Evolutionary conservation across 768 basidiomycete genomes (phyloP), one percentile per base, ranked within the genome.

Genomic region (Amanita jacksonii): DNA sequence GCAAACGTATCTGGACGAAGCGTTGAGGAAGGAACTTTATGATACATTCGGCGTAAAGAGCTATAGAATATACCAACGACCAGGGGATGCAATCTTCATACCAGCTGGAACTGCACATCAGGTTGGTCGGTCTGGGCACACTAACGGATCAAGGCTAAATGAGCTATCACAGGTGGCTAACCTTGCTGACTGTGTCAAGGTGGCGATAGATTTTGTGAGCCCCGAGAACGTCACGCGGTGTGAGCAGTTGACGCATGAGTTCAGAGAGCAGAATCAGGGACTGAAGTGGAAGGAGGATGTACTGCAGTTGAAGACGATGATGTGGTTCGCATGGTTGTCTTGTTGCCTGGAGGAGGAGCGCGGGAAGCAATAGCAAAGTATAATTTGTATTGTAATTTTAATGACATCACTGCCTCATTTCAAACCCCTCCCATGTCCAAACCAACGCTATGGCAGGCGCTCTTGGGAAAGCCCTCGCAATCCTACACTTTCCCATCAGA

Each of bases 201-300:
- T 96, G 41, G 92, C 93, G 22, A 74, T 85, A 54, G 93, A 97
- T 62, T 97, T 91, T 61, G 90, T 96, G 51, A 88, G 85, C 69
- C 84, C 91, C 33, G 88, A 96, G 67, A 96, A 94, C 58, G 81
- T 97, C 30, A 68, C 65, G 38, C 76, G 89, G 25, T 97, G 93
- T 61, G 87, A 87, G 62, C 70, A 72, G 59, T 71, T 97, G 44
- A 92, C 87, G 48, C 69, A 72, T 52, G 92, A 97, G 64, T 96
- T 96, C 64, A 74, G 92, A 47, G 79, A 81, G 57, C 87, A 93
- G 64, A 94, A 94, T 56, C 79, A 83, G 59, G 75, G 76, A 40
- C 79, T 79, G 69, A 81, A 74, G 33, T 97, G 93, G 93, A 92
- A 93, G 62, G 85, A 90, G 58, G 93, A 97, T 57, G 86, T 94